Evolutionary conservation across 2,329 filamentous ascomycete genomes (phyloP).

Genomic region (Monilinia fructigena): DNA sequence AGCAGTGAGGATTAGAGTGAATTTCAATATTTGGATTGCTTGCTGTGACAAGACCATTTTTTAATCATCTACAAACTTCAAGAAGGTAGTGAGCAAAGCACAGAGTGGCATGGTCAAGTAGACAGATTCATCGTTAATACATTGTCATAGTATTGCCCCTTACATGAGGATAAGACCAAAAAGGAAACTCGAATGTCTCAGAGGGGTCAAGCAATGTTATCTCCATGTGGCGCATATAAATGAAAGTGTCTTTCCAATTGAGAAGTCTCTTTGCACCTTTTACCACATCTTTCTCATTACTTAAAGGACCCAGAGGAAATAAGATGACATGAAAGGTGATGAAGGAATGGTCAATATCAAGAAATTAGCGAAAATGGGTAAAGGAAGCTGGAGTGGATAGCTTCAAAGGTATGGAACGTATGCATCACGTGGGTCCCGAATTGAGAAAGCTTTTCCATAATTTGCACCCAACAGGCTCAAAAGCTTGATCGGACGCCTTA

Average conservation of each 20-base stretch:
- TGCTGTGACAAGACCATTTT: slow-evolving; percentile 13
- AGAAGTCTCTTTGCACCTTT: neutral
- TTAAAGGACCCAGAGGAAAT: neutral
- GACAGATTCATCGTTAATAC: neutral
- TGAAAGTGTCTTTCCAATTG: slow-evolving; percentile 1
- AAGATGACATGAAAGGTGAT: neutral
- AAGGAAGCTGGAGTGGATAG: neutral
- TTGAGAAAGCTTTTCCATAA: neutral
- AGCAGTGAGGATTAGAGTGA: slow-evolving; percentile 25
- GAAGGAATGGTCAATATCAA: neutral
- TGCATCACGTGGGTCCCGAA: neutral
- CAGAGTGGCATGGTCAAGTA: neutral
- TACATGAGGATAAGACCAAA: neutral
- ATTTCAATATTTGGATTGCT: neutral
- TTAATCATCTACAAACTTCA: neutral
- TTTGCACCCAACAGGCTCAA: neutral
- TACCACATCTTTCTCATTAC: neutral
- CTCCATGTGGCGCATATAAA: slow-evolving; percentile 3
- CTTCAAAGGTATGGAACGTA: too few species aligned
- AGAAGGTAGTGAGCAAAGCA: neutral
- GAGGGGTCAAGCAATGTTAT: neutral
- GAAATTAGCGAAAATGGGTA: neutral
- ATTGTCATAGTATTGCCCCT: neutral
- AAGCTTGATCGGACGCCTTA: neutral
- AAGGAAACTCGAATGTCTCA: neutral